Evolutionary conservation across 78 protist genomes (phyloP).

Genomic region (Pigoraptor vietnamica): DNA sequence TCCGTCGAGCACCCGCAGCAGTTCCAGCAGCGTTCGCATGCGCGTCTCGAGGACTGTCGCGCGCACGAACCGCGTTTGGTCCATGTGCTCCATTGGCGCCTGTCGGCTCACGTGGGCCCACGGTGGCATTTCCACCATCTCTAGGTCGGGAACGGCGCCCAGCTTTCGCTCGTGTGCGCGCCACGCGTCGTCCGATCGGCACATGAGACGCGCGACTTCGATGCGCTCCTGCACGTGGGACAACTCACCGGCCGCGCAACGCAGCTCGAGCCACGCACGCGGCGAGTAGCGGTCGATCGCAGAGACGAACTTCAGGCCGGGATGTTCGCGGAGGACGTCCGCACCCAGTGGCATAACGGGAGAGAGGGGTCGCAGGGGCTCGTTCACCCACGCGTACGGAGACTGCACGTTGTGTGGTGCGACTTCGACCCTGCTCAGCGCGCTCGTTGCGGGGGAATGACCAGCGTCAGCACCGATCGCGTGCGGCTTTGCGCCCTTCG

Average conservation of each 20-base stretch:
- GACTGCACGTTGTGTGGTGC: not conserved
- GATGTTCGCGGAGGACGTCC: not conserved
- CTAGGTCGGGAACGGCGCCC: not conserved
- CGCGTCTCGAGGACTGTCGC: not conserved
- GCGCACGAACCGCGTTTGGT: not conserved
- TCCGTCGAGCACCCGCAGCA: not conserved
- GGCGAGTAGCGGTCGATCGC: too few relatives aligned
- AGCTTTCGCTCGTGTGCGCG: not conserved
- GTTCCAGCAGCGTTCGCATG: not conserved
- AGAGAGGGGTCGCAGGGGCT: not conserved
- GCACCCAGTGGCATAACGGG: not conserved
- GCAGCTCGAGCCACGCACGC: not conserved
- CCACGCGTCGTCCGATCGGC: not conserved
- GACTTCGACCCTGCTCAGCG: too few relatives aligned
- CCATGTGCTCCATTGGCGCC: not conserved
- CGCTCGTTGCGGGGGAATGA: too few relatives aligned
- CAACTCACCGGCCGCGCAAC: not conserved
- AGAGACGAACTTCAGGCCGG: too few relatives aligned
- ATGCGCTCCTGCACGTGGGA: not conserved
- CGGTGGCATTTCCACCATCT: not conserved
- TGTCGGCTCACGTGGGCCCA: not conserved
- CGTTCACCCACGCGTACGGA: not conserved
- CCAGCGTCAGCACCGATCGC: too few relatives aligned
- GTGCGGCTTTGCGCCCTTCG: too few relatives aligned
- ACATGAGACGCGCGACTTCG: not conserved